Evolutionary conservation across 768 basidiomycete species (phyloP).

Genomic region (Galerina sulciceps): DNA sequence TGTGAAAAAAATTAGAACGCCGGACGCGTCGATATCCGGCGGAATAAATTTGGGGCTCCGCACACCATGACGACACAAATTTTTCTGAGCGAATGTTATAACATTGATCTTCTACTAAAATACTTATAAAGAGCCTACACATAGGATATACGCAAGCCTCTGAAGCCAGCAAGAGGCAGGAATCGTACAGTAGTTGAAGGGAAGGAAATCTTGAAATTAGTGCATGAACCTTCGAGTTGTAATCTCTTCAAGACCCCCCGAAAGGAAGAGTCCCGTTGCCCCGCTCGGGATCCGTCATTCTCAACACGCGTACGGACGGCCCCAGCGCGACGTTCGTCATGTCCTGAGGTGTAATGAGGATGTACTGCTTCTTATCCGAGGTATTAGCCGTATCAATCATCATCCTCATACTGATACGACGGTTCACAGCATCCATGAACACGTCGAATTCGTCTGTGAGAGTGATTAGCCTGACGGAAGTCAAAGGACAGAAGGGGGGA

Average conservation of each 20-base stretch:
- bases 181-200: neutral
- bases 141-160: too few species aligned
- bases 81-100: too few species aligned
- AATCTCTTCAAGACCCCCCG: neutral
- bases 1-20: too few species aligned
- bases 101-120: too few species aligned
- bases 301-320: slow-evolving; percentile 71
- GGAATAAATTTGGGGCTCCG: too few species aligned
- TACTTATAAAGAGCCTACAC: too few species aligned
- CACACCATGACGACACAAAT: too few species aligned
- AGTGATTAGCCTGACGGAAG: neutral
- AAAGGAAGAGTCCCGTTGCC: slow-evolving; percentile 52
- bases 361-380: slow-evolving; percentile 88
- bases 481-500: neutral
- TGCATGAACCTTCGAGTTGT: neutral
- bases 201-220: neutral
- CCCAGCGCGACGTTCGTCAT: slow-evolving; percentile 77
- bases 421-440: slow-evolving; percentile 94
- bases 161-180: neutral
- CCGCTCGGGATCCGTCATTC: slow-evolving; percentile 83
- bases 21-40: too few species aligned
- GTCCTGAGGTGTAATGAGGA: slow-evolving; percentile 95
- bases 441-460: slow-evolving; percentile 92
- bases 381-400: slow-evolving; percentile 92
- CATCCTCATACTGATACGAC: slow-evolving; percentile 94